Base-by-base conservation (phyloP, 768 basidiomycete species). In the Tulasnella sp. region DNA sequence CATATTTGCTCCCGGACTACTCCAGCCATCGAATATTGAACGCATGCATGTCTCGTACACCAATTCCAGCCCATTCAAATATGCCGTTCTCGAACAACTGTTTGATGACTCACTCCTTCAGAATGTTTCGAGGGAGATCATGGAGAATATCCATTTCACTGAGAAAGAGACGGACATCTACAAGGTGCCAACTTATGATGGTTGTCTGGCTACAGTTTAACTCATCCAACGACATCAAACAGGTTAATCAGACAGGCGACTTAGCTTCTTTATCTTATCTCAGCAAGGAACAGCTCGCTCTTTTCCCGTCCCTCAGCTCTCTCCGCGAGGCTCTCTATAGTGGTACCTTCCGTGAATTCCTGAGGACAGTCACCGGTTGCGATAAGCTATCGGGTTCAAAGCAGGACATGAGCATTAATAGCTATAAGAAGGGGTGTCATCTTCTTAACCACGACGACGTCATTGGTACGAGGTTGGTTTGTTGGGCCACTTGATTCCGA, bases 161-260 rank as follows among this genome's bases (percentile, higher is more conserved):
- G 85, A 92, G 74, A 98, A 96, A 74, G 89, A 97, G 77, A 98
- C 95, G 2, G 95, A 98, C 68, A 98, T 98, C 65, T 98, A 97
- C 81, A 92, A 89, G 83, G 89, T 87, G 62, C 61, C 74, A 38
- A 52, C 49, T 43, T 52, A 32, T 44, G 3, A 27, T 1, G 32
- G n/a, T 21, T 11, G 54, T 27, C 41, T n/a, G 42, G 49, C 26
- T 34, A 1, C 34, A 51, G 4, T 38, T 47, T 60, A 45, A 34
- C 13, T 19, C 41, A 52, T 51, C n/a, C n/a, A 30, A 29, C 38
- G 38, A n/a, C 54, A 24, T 19, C 42, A 7, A 42, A 44, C 65
- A 97, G 94, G 86, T 98, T 67, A 86, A 93, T 72, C 95, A 98
- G 76, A 96, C 95, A 0, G 94, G 94, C 65, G 95, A 98, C 74